These are phyloP conservation scores for Candida palmyrensis DNA, from an alignment of 805 yeast species.

Conservation along the genomic window DNA sequence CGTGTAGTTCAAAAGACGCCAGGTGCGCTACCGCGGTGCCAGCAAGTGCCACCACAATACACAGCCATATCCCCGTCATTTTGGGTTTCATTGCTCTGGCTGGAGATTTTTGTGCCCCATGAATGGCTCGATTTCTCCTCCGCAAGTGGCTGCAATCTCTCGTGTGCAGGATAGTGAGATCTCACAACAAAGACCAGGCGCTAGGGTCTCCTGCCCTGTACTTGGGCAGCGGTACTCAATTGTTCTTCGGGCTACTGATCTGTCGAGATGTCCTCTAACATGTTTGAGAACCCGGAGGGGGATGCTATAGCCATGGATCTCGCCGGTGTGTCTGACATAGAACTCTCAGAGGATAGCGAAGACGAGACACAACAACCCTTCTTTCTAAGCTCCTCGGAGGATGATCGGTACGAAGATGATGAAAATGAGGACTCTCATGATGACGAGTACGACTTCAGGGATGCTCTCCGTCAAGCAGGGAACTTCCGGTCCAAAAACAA, in stretches of 20 bases:
- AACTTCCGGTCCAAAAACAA: constrained; percentile 50
- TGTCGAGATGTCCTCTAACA: constrained; percentile 17
- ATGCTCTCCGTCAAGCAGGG: constrained; percentile 63
- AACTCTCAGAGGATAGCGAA: constrained; percentile 2
- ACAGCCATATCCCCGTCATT: too few species aligned
- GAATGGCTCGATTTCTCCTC: too few species aligned
- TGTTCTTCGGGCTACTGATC: too few species aligned
- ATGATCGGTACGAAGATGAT: constrained; percentile 8
- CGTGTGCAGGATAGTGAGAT: too few species aligned
- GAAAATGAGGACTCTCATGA: constrained; percentile 23
- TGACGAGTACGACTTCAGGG: constrained; percentile 47
- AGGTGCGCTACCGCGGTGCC: too few species aligned
- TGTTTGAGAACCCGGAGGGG: constrained; percentile 16
- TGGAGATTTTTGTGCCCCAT: too few species aligned
- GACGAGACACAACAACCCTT: constrained; percentile 1
- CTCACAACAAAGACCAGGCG: too few species aligned
- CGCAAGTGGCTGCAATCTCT: too few species aligned
- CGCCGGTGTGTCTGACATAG: constrained; percentile 4
- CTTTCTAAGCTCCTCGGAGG: constrained; percentile 5
- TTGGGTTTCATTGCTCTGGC: too few species aligned
- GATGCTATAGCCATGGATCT: constrained; percentile 3
- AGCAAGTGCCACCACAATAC: too few species aligned
- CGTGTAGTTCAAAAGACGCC: constrained; percentile 25
- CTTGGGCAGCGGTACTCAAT: too few species aligned
- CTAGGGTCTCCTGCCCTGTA: too few species aligned